Evolutionary conservation across 2,329 filamentous ascomycete species (phyloP), one percentile per base, ranked within the genome.

Genomic region (Fusarium torreyae): DNA sequence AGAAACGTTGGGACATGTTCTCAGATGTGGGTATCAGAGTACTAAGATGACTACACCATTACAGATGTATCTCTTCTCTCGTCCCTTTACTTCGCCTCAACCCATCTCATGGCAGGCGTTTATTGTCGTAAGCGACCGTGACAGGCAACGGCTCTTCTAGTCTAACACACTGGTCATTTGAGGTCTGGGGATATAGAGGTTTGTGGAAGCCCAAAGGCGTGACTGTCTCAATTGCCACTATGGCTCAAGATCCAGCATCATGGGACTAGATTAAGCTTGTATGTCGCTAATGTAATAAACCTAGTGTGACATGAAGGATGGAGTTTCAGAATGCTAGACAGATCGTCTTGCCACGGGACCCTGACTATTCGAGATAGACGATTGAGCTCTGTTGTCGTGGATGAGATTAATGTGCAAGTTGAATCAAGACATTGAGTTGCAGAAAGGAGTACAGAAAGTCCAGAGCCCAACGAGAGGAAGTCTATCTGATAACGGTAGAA

Each of bases 341-440:
- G 24, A 42, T 54, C 15, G 20, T 18, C 46, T 31, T 36, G 28
- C 36, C 34, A 15, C 34, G 28, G 28, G 10, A 31, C 28, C 28
- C 28, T 31, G 38, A 22, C n/a, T 40, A 5, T 14, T 40, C 38
- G 11, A 10, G 18, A 40, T 20, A 22, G n/a, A 6, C 20, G 18
- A 40, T 40, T 18, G n/a, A 18, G 17, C 7, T 22, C 6, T 43
- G 18, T 4, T 44, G 8, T 22, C 15, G 58, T 39, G 44, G 36
- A 28, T 49, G 26, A 65, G 52, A 69, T 58, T 66, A 45, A 54
- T 69, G 66, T 70, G 39, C 20, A 44, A 67, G 61, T 63, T 39
- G 24, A 58, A 55, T 49, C 33, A 50, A 70, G 62, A 69, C 66
- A 70, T 67, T 40, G 40, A 33, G 62, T 66, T 15, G 62, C 63